Percentiles rank a stretch among this genome's conserved stretches.
Conservation (phyloP, 2,329 filamentous ascomycete species). For the Fusarium anthophilum region DNA sequence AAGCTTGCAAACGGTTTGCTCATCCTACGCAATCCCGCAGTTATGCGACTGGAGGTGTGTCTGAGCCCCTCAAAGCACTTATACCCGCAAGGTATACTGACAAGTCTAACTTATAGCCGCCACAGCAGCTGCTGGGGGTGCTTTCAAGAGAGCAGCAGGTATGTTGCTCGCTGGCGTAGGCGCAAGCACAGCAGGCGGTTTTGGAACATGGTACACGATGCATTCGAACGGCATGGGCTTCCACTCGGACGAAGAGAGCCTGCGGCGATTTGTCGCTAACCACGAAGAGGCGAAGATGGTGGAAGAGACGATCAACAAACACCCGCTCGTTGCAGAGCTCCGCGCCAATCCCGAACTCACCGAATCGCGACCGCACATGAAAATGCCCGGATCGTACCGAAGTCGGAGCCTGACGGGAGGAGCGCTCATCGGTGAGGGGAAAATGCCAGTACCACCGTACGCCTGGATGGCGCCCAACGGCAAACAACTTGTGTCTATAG, state of each 20-base stretch:
- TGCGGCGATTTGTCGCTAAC: slow-evolving; percentile 68
- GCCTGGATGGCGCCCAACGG: slow-evolving; percentile 78
- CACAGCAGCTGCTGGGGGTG: slow-evolving; percentile 26
- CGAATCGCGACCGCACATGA: slow-evolving; percentile 87
- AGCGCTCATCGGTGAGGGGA: slow-evolving; percentile 77
- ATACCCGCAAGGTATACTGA: slow-evolving; percentile 24
- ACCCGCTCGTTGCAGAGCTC: slow-evolving; percentile 77
- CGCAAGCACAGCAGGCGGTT: slow-evolving; percentile 47
- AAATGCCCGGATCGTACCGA: slow-evolving; percentile 77
- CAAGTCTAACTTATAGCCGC: slow-evolving; percentile 5
- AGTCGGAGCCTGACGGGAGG: slow-evolving; percentile 83
- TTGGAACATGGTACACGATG: slow-evolving; percentile 50
- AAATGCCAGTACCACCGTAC: slow-evolving; percentile 82
- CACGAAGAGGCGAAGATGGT: slow-evolving; percentile 67
- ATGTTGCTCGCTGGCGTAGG: slow-evolving; percentile 44
- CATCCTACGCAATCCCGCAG: slow-evolving; percentile 33
- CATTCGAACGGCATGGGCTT: slow-evolving; percentile 50
- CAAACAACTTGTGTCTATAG: slow-evolving; percentile 74
- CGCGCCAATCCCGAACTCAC: slow-evolving; percentile 72
- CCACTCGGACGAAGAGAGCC: slow-evolving; percentile 74
- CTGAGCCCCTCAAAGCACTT: not conserved
- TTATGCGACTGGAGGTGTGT: slow-evolving; percentile 44
- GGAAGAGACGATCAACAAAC: slow-evolving; percentile 77
- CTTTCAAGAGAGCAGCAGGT: slow-evolving; percentile 38
- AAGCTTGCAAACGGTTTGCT: slow-evolving; percentile 33